Percentiles rank a stretch among this genome's conserved stretches.
Conservation (phyloP, 1,139 yeast genomes). For the Komagataea norvegica region DNA sequence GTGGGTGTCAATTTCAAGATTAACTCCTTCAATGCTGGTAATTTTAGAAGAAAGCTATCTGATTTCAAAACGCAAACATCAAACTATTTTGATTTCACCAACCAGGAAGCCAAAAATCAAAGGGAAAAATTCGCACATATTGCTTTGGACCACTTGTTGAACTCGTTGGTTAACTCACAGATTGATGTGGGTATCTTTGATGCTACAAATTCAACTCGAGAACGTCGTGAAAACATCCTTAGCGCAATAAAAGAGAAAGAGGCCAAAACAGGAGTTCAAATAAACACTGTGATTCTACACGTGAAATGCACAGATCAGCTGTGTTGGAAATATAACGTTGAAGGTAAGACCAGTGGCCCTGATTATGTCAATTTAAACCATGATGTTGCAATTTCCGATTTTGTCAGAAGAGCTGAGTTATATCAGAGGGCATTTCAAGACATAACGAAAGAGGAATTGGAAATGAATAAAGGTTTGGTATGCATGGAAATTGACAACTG, state of each 20-base stretch:
- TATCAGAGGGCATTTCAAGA: conserved; percentile 56
- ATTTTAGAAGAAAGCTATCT: conserved; percentile 42
- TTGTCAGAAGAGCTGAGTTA: conserved; percentile 50
- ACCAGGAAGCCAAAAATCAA: conserved; percentile 41
- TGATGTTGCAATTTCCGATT: conserved; percentile 52
- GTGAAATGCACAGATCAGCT: conserved; percentile 41
- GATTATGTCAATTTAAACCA: conserved; percentile 49
- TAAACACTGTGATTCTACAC: conserved; percentile 39
- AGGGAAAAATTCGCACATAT: conserved; percentile 59
- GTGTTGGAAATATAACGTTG: conserved; percentile 51
- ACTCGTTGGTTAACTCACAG: conserved; percentile 38
- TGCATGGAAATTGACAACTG: conserved; percentile 46
- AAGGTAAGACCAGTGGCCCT: conserved; percentile 53
- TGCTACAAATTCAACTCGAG: conserved; percentile 63
- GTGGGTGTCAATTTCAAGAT: conserved; percentile 30
- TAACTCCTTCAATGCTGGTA: conserved; percentile 51
- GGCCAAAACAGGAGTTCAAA: conserved; percentile 19
- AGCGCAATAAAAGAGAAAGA: conserved; percentile 27
- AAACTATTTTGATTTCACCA: conserved; percentile 45
- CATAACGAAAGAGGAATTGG: conserved; percentile 45
- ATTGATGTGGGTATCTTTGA: conserved; percentile 63
- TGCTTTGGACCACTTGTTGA: conserved; percentile 47
- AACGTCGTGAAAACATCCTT: conserved; percentile 42
- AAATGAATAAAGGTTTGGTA: conserved; percentile 30
- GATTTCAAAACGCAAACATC: conserved; percentile 27